These are phyloP conservation scores for Aspergillus funiculosus DNA, from an alignment of 495 filamentous ascomycete species.

Conservation along the genomic window DNA sequence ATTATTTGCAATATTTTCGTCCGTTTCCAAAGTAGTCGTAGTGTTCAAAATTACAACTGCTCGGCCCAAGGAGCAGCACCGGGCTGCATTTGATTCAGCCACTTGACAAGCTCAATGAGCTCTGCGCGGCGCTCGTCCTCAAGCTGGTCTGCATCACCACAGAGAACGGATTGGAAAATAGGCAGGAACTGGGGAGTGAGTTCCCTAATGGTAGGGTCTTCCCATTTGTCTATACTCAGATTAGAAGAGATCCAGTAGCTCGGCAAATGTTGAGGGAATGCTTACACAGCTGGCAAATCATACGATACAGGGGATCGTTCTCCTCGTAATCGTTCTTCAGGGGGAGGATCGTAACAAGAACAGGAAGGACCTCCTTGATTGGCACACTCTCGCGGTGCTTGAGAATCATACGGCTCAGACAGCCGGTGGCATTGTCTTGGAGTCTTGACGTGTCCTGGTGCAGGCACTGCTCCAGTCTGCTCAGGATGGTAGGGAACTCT, in stretches of 20 bases:
- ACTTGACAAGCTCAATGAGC: conserved; percentile 65
- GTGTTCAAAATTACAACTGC: conserved; percentile 32
- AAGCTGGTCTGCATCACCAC: conserved; percentile 75
- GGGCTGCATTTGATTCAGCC: conserved; percentile 53
- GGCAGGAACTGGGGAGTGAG: conserved; percentile 74
- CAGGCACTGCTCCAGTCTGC: conserved; percentile 78
- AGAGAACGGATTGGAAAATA: conserved; percentile 74
- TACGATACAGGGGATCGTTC: conserved; percentile 85
- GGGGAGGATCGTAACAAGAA: conserved; percentile 71
- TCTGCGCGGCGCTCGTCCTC: conserved; percentile 69
- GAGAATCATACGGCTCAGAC: conserved; percentile 86
- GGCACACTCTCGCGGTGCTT: conserved; percentile 74
- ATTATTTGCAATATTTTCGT: conserved; percentile 29
- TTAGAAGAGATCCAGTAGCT: conserved; percentile 15
- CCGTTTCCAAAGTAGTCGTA: neutral
- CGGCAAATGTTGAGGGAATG: conserved; percentile 15
- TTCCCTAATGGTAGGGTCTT: conserved; percentile 64
- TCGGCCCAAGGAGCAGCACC: conserved; percentile 41
- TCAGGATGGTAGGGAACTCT: conserved; percentile 67
- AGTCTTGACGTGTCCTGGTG: conserved; percentile 67
- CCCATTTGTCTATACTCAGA: conserved; percentile 54
- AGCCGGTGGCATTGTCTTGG: conserved; percentile 91
- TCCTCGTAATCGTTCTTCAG: conserved; percentile 94
- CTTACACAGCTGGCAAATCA: conserved; percentile 82
- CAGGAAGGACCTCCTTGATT: conserved; percentile 71